Evolutionary conservation across 2,329 filamentous ascomycete species (phyloP), one percentile per base, ranked within the genome.

Genomic region (Colletotrichum sansevieriae): DNA sequence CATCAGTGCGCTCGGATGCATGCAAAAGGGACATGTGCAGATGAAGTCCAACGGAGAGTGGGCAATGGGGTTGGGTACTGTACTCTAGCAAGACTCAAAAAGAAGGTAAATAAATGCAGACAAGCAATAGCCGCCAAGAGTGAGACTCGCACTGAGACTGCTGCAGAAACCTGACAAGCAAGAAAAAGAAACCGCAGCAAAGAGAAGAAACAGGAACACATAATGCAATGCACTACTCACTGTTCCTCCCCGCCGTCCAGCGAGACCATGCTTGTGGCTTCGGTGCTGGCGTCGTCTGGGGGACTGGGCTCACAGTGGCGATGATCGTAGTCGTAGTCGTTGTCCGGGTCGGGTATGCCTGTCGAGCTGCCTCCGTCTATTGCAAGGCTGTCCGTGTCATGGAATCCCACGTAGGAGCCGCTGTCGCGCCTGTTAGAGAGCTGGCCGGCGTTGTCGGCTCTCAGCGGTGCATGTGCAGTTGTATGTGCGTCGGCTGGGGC

Each of bases 401-500:
- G 49, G 12, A 13, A 39, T 39, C 49, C 78, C 43, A 76, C 76
- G 71, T 78, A 77, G 76, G 80, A 69, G 35, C 66, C 66, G 63
- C 66, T 79, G 74, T 75, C 82, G 74, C 71, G 82, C 76, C 74
- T 84, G 74, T 70, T 78, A 75, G 72, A 78, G 44, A 73, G 72
- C 69, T 74, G 75, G 70, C 78, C 73, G 71, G 78, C 74, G 58
- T 71, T 74, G 65, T 73, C 70, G 43, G 66, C 72, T 61, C 71
- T 74, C 63, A 68, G 74, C 64, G 75, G 78, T 39, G 49, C 29
- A 11, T 33, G 49, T 33, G 49, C 29, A 33, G 33, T 29, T 11
- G 49, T 33, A 15, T 56, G 46, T 47, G 52, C 55, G 33, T 68
- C 54, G 46, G 59, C 69, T 22, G 66, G 52, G 49, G 66, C 69